Percentiles rank a stretch among this genome's conserved stretches.
Conservation (phyloP, 257 asterid species). For the Salvia hispanica region DNA sequence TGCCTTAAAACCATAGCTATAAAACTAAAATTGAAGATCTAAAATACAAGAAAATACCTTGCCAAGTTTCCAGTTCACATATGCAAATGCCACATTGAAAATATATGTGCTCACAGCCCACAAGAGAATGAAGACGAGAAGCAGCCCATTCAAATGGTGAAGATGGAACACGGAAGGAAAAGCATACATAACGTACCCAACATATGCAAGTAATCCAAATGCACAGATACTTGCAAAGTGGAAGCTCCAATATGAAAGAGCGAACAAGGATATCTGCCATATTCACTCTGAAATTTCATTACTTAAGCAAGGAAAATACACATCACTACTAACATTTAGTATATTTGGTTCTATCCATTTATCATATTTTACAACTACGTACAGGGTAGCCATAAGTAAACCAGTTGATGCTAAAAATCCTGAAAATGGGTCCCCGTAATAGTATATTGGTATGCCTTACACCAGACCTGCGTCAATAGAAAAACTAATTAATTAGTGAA, state of each 20-base stretch:
- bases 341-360: slow-evolving; percentile 15
- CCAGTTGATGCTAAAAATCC: slow-evolving; percentile 83
- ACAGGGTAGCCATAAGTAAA: slow-evolving; percentile 93
- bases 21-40: slow-evolving; percentile 28
- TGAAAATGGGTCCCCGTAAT: slow-evolving; percentile 70
- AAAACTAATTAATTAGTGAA: slow-evolving; percentile 17
- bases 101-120: slow-evolving; percentile 99
- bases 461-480: slow-evolving; percentile 66
- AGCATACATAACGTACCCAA: slow-evolving; percentile 83
- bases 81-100: slow-evolving; percentile 91
- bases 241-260: slow-evolving; percentile 98
- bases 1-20: slow-evolving; percentile 21
- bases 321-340: slow-evolving; percentile 9
- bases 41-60: slow-evolving; percentile 51
- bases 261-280: slow-evolving; percentile 93
- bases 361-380: slow-evolving; percentile 34
- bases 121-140: slow-evolving; percentile 96
- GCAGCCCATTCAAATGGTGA: slow-evolving; percentile 92
- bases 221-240: slow-evolving; percentile 99
- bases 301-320: slow-evolving; percentile 41
- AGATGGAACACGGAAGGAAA: slow-evolving; percentile 91
- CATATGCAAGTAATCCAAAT: slow-evolving; percentile 88
- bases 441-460: slow-evolving; percentile 84
- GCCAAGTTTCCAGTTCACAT: slow-evolving; percentile 74
- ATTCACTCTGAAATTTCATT: slow-evolving; percentile 49